Percentiles rank a stretch among this genome's conserved stretches.
phyloP scores from a whole-genome alignment of 2,329 filamentous ascomycete genomes.

The Lomentospora prolificans region DNA sequence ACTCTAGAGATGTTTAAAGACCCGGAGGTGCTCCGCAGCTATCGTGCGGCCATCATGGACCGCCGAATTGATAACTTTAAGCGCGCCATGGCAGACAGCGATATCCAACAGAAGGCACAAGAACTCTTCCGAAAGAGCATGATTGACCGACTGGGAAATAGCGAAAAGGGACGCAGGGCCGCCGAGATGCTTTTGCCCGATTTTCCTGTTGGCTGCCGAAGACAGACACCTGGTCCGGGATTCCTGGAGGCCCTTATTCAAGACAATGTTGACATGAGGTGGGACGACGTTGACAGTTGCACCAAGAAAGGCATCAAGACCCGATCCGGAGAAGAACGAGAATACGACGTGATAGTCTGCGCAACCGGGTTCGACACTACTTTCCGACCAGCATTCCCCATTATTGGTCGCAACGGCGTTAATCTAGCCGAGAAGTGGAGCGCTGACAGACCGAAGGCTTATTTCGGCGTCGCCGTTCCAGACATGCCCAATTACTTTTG shows the following conservation, averaged over 20 bases:
- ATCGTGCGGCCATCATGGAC: slow-evolving; percentile 45
- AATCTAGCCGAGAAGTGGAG: slow-evolving; percentile 49
- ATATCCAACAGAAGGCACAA: slow-evolving; percentile 47
- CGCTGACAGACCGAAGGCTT: slow-evolving; percentile 52
- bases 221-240: slow-evolving; percentile 55
- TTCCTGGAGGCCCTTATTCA: slow-evolving; percentile 56
- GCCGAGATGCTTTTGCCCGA: slow-evolving; percentile 47
- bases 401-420: slow-evolving; percentile 38
- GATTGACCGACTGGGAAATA: slow-evolving; percentile 3
- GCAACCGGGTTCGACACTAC: slow-evolving; percentile 57
- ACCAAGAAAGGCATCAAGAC: slow-evolving; percentile 51
- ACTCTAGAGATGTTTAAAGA: slow-evolving; percentile 21
- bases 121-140: slow-evolving; percentile 27
- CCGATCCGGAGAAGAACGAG: slow-evolving; percentile 41
- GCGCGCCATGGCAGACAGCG: slow-evolving; percentile 40
- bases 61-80: slow-evolving; percentile 44
- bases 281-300: slow-evolving; percentile 46
- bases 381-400: slow-evolving; percentile 49
- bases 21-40: slow-evolving; percentile 49
- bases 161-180: slow-evolving; percentile 7
- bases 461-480: slow-evolving; percentile 53
- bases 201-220: slow-evolving; percentile 54
- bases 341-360: slow-evolving; percentile 57
- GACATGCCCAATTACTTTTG: slow-evolving; percentile 60
- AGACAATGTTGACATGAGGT: slow-evolving; percentile 51